Conservation (phyloP, 805 yeast species). For the Priceomyces carsonii region DNA sequence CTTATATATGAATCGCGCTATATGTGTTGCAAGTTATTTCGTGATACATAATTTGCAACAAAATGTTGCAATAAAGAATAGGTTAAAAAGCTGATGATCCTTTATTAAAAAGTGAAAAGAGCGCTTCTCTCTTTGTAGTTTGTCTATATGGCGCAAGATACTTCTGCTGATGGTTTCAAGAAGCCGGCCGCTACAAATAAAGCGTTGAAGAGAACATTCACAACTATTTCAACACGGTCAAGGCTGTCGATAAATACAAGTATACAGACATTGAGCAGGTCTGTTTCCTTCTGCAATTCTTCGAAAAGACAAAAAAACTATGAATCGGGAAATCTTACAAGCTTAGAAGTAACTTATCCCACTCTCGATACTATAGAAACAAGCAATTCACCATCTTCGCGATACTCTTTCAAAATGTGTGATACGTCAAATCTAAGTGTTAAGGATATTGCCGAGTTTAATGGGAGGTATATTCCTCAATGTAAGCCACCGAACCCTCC, state of each 20-base stretch:
- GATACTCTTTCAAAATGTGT: conserved; percentile 2
- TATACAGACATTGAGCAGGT: conserved; percentile 1
- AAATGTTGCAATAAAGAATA: too few relatives aligned
- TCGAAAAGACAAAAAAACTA: not conserved
- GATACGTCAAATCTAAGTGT: conserved; percentile 2
- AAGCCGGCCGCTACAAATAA: not conserved
- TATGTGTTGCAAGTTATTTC: too few relatives aligned
- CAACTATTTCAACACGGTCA: conserved; percentile 2
- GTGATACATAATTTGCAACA: too few relatives aligned
- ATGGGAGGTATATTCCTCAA: not conserved
- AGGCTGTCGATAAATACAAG: conserved; percentile 3
- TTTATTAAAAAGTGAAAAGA: too few relatives aligned
- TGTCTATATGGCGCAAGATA: too few relatives aligned
- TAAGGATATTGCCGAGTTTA: not conserved
- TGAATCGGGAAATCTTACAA: conserved; percentile 3
- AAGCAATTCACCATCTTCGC: not conserved
- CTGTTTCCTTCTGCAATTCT: conserved; percentile 1
- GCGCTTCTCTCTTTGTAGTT: too few relatives aligned
- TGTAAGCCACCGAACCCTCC: conserved; percentile 4
- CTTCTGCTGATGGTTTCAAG: too few relatives aligned
- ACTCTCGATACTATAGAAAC: not conserved
- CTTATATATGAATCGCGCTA: too few relatives aligned
- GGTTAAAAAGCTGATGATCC: too few relatives aligned
- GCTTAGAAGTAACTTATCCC: conserved; percentile 9
- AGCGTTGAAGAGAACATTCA: conserved; percentile 3